Evolutionary conservation across 768 basidiomycete species (phyloP), one percentile per base, ranked within the genome.

Genomic region (Hortiboletus flavorubellus): DNA sequence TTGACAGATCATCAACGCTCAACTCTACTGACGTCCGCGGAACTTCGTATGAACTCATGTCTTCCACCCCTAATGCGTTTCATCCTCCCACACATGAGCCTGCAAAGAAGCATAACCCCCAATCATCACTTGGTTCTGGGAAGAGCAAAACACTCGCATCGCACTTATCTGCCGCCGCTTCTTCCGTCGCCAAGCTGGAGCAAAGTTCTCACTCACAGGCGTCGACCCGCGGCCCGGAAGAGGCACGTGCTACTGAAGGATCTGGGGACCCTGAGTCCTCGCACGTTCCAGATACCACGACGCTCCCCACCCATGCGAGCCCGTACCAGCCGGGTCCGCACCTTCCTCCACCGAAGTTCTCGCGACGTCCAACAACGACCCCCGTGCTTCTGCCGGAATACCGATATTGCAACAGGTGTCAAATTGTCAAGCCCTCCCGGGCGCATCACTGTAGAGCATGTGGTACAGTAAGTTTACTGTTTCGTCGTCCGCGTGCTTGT

Each of bases 361-460:
- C 67, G 29, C 59, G 75, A 41, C 59, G 67, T 33, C 79, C 77
- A 1, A 69, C 76, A 5, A 63, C 65, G 11, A 73, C 74, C 11
- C 78, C 82, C 1, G 71, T 84, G 3, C 73, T 92, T 33, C 68
- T 76, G 4, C 84, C 86, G 16, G 82, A 82, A 51, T 76, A 84
- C 64, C 75, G 90, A 41, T 92, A 88, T 67, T 93, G 91, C 66
- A 57, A 59, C 4, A 70, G 67, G 9, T 89, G 91, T 56, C 76
- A 72, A 26, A 76, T 91, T 41, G 71, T 88, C 49, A 93, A 91
- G 66, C 91, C 91, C 0, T 78, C 81, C 55, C 70, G 91, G 40
- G 71, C 89, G 10, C 91, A 93, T 69, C 91, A 94, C 67, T 94
- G 91, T 69, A 76, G 88, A 34, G 73, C 75, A 39, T 94, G 92